Conservation (phyloP, 192 early-diverging fungal genomes). For the Coemansia asiatica region DNA sequence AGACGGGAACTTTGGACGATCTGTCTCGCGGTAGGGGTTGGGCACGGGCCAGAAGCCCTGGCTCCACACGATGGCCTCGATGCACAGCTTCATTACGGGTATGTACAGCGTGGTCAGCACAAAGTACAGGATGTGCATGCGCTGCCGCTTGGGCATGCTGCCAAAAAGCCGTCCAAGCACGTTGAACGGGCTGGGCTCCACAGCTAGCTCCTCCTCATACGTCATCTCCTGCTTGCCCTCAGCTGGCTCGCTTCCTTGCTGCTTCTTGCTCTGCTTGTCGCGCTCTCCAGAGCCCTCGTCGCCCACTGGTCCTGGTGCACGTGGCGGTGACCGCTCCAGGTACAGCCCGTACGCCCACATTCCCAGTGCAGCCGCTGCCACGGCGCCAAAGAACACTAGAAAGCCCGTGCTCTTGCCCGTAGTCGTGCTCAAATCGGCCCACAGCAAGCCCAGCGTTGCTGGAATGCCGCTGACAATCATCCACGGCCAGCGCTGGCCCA, state of each 20-base stretch:
- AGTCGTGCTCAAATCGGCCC: conserved; percentile 50
- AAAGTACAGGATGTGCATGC: conserved; percentile 42
- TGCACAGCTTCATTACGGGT: conserved; percentile 50
- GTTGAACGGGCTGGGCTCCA: conserved; percentile 31
- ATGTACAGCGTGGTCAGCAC: conserved; percentile 56
- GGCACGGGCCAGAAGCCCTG: conserved; percentile 55
- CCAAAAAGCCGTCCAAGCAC: conserved; percentile 38
- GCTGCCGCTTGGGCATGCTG: conserved; percentile 31
- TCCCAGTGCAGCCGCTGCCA: conserved; percentile 15
- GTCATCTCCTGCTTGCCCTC: conserved; percentile 21
- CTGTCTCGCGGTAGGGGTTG: conserved; percentile 48
- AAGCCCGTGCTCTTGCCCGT: conserved; percentile 50
- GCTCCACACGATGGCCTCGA: conserved; percentile 55
- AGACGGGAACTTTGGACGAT: conserved; percentile 29
- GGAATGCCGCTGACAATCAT: conserved; percentile 40
- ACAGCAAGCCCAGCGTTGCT: conserved; percentile 42
- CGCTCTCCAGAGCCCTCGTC: neutral
- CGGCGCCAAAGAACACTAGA: conserved; percentile 37
- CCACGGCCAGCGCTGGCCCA: conserved; percentile 44
- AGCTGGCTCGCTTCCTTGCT: neutral
- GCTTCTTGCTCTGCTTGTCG: conserved; percentile 1
- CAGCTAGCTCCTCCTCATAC: conserved; percentile 38
- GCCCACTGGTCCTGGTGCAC: neutral
- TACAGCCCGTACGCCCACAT: conserved; percentile 48
- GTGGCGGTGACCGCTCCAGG: conserved; percentile 23